These are phyloP conservation scores for Linderina pennispora DNA, from an alignment of 192 early-diverging fungal species.

Conservation along the genomic window DNA sequence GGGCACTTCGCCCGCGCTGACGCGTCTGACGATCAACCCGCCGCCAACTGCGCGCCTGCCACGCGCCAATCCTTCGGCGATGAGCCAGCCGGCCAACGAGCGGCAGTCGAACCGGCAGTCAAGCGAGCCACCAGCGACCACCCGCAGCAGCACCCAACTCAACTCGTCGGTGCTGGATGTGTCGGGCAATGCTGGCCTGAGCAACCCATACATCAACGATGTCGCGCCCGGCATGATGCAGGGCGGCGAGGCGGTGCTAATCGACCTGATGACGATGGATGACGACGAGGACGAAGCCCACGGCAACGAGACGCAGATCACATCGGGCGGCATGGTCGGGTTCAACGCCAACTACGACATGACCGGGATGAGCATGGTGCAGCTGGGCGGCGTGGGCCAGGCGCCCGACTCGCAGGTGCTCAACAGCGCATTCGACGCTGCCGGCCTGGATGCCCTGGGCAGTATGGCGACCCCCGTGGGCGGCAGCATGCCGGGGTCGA, in stretches of 20 bases:
- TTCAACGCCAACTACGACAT: constrained; percentile 45
- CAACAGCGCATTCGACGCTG: constrained; percentile 43
- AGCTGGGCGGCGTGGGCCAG: constrained; percentile 4
- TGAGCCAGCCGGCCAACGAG: constrained; percentile 3
- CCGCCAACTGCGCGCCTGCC: constrained; percentile 38
- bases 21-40: constrained; percentile 35
- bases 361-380: constrained; percentile 35
- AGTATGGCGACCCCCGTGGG: not conserved
- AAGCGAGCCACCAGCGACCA: not conserved
- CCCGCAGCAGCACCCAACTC: constrained; percentile 24
- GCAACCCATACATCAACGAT: constrained; percentile 47
- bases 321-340: constrained; percentile 43
- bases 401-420: constrained; percentile 36
- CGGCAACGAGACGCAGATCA: constrained; percentile 11
- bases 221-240: constrained; percentile 20
- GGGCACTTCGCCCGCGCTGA: constrained; percentile 33
- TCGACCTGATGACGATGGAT: constrained; percentile 46
- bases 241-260: constrained; percentile 34
- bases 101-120: not conserved
- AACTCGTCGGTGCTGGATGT: constrained; percentile 34
- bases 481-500: too few species aligned
- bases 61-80: constrained; percentile 14
- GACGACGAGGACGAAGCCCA: constrained; percentile 31
- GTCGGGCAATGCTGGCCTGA: constrained; percentile 18
- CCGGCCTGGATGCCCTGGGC: constrained; percentile 34